A percentile compares a stretch with the other conserved stretches of the same genome.
phyloP scores from a whole-genome alignment of 345 rosid species.

The Melaleuca alternifolia region DNA sequence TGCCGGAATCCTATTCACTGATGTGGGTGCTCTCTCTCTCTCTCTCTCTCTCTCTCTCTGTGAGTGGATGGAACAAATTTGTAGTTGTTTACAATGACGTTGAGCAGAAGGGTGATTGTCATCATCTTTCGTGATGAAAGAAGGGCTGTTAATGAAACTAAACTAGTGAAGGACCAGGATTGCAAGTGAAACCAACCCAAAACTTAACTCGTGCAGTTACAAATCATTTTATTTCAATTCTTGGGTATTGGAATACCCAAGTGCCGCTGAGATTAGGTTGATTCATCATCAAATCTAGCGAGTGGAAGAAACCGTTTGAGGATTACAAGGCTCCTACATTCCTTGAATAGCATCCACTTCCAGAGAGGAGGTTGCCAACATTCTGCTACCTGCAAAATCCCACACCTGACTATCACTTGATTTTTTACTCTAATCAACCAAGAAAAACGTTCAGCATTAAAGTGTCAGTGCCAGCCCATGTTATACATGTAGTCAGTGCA shows the following conservation, averaged over 20 bases:
- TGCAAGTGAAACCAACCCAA: neutral
- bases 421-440: neutral
- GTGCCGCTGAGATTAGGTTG: neutral
- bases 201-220: neutral
- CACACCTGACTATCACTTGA: neutral
- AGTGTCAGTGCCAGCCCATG: neutral
- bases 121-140: neutral
- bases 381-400: neutral
- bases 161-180: neutral
- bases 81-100: neutral
- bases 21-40: conserved; percentile 25
- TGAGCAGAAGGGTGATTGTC: neutral
- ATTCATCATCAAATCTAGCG: neutral
- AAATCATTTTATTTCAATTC: neutral
- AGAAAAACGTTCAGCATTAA: neutral
- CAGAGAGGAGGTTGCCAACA: neutral
- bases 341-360: neutral
- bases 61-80: neutral
- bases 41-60: neutral
- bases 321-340: neutral
- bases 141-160: neutral
- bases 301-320: neutral
- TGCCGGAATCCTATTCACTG: conserved; percentile 90
- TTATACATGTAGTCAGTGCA: neutral
- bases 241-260: neutral